Evolutionary conservation across 202 grass and related monocot genomes (phyloP), one percentile per base, ranked within the genome.

Genomic region (Zoysia matrella): DNA sequence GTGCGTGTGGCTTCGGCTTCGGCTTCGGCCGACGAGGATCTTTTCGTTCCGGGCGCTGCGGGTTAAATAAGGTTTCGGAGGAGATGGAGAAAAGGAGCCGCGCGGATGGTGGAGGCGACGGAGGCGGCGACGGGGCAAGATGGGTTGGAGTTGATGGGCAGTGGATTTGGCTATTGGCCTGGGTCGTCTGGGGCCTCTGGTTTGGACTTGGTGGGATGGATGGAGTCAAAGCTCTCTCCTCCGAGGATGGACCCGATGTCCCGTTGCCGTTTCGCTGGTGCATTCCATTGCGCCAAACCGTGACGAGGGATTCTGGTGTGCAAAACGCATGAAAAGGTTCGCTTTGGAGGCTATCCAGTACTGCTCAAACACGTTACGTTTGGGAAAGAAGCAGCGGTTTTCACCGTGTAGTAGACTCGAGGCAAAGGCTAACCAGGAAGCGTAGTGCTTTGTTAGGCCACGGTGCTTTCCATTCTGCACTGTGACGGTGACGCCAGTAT

Each of bases 121-220:
- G 53, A 6, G 46, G 46, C 46, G 46, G 46, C 4, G 47, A 45
- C 45, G 44, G 60, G 41, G 78, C 86, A 90, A 86, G 83, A 86
- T 83, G 79, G 74, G 61, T 82, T 72, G 66, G 22, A 30, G 22
- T 30, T 30, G 22, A 30, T 30, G 22, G 22, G 22, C 22, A 30
- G 22, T 30, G 22, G 22, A 30, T 30, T 30, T 30, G 22, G 22
- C 22, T 30, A 30, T 30, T 30, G 22, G 22, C 22, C 22, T 30
- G 22, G 22, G 22, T 30, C 22, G 22, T 30, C 22, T 30, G 22
- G 22, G 22, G 22, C 22, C 22, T 30, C 22, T 30, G 22, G 22
- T 30, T 30, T 30, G 22, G 22, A 30, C 22, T 30, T 30, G 22
- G 22, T 30, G 22, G 22, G 22, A 30, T 30, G 22, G 22, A 30